Conservation (phyloP, 371 early-diverging fungal species). For the Mucor ambiguus region DNA sequence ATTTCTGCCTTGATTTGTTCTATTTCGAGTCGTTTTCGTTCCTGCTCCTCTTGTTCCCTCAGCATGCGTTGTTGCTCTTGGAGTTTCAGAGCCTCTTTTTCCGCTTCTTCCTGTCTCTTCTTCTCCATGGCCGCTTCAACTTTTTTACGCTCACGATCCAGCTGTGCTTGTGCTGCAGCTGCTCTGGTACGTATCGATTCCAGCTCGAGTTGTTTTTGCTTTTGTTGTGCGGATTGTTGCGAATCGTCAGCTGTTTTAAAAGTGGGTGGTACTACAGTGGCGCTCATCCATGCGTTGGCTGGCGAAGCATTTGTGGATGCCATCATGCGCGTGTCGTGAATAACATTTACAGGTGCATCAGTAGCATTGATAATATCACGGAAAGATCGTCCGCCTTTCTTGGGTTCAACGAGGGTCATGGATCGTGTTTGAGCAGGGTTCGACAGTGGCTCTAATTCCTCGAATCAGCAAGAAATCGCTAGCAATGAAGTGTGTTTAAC, state of each 20-base stretch:
- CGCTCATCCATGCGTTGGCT: background rate
- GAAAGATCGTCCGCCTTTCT: slow-evolving; percentile 29
- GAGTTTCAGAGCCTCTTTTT: background rate
- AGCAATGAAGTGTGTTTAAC: background rate
- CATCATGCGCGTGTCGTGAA: background rate
- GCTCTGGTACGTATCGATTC: background rate
- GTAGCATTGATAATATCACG: slow-evolving; percentile 31
- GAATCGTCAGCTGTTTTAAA: background rate
- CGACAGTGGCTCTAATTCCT: slow-evolving; percentile 41
- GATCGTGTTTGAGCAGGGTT: slow-evolving; percentile 35
- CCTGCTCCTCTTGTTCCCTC: background rate
- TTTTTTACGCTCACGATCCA: slow-evolving; percentile 5
- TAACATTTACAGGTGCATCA: background rate
- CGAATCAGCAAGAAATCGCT: background rate
- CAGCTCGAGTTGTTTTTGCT: slow-evolving; percentile 3
- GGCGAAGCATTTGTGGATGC: background rate
- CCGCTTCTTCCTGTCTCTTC: slow-evolving; percentile 8
- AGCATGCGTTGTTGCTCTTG: background rate
- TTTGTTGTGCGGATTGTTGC: background rate
- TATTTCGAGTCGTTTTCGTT: background rate
- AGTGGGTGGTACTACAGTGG: background rate
- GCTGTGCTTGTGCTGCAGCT: slow-evolving; percentile 7
- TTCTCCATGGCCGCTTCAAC: slow-evolving; percentile 1
- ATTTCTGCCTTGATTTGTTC: background rate
- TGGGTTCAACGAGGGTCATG: slow-evolving; percentile 37